These are phyloP conservation scores for Gnomoniopsis sp. DNA, from an alignment of 2,329 filamentous ascomycete species.

Conservation along the genomic window DNA sequence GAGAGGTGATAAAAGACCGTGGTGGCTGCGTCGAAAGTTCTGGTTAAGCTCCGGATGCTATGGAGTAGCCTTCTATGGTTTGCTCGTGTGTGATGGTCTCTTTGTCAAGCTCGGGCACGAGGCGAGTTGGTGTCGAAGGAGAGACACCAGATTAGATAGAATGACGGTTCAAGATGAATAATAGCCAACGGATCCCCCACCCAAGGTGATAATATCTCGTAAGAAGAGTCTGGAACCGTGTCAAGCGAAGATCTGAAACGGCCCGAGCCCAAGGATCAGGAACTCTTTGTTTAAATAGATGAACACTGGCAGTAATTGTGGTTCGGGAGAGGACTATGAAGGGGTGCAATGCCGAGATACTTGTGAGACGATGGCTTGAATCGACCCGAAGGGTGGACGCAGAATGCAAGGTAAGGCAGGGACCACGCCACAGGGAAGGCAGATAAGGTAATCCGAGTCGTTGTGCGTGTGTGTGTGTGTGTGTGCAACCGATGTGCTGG, in stretches of 20 bases:
- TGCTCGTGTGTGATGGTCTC: background rate
- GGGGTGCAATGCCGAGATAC: background rate
- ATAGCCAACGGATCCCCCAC: background rate
- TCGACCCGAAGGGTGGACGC: constrained; percentile 4
- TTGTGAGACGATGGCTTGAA: background rate
- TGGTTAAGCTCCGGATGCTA: background rate
- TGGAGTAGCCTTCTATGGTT: background rate
- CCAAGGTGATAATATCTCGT: background rate
- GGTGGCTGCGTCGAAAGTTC: background rate
- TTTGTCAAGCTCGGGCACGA: background rate
- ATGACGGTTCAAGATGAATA: background rate
- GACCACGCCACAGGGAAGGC: constrained; percentile 6
- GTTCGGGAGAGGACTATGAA: background rate
- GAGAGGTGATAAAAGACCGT: background rate
- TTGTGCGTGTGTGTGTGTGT: background rate
- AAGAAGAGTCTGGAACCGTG: background rate
- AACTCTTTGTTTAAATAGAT: background rate
- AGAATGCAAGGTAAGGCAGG: background rate
- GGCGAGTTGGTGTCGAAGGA: background rate
- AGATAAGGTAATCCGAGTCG: constrained; percentile 9
- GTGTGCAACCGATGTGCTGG: background rate
- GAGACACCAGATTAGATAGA: background rate
- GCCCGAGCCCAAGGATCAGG: background rate
- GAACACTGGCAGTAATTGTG: background rate
- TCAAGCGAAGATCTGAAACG: background rate